phyloP scores from a whole-genome alignment of 73 alveolate genomes.

The Uronychia setigera region DNA sequence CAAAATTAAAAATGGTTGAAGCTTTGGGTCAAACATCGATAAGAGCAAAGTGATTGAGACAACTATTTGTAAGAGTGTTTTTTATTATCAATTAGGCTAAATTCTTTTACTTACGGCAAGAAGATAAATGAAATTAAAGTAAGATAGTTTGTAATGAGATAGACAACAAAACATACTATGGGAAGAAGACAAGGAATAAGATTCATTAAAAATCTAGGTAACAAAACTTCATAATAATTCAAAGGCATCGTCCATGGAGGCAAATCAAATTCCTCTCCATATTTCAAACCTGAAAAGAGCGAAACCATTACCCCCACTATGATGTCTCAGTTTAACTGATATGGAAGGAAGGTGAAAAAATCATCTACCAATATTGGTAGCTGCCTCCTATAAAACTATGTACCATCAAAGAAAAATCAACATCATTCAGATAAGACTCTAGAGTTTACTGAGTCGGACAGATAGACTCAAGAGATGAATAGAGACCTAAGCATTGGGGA shows the following conservation, averaged over 20 bases:
- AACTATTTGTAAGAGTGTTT: background rate
- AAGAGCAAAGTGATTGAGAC: background rate
- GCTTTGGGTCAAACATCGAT: background rate
- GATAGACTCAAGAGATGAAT: background rate
- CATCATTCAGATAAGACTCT: background rate
- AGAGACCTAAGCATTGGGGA: background rate
- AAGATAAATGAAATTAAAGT: background rate
- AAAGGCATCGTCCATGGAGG: background rate
- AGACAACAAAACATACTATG: background rate
- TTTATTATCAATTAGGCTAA: background rate
- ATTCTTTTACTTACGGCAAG: background rate
- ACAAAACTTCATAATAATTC: background rate
- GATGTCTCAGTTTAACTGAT: too few relatives aligned
- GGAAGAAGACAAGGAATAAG: background rate
- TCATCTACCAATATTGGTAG: too few relatives aligned
- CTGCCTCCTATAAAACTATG: too few relatives aligned
- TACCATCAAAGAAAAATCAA: too few relatives aligned
- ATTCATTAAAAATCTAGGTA: background rate
- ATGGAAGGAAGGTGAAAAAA: too few relatives aligned
- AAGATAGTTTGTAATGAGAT: background rate
- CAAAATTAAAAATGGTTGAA: background rate
- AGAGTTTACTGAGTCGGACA: background rate
- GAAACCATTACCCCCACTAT: too few relatives aligned
- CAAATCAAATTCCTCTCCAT: background rate
- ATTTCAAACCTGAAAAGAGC: too few relatives aligned